Conservation (phyloP, 768 basidiomycete genomes). For the Mycena vulgaris region DNA sequence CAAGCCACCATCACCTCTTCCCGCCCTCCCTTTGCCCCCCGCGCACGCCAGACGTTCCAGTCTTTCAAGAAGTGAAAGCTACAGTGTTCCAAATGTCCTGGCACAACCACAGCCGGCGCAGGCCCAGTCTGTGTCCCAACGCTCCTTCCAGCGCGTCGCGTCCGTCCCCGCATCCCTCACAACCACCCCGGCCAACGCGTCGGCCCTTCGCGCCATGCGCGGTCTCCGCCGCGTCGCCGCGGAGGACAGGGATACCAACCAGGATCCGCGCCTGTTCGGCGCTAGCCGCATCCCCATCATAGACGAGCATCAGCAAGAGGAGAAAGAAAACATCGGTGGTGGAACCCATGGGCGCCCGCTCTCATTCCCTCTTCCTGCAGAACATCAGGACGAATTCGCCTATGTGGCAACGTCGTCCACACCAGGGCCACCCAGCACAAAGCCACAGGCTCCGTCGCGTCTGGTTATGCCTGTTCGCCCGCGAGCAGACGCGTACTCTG, state of each 20-base stretch:
- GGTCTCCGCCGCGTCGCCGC: slow-evolving; percentile 58
- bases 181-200: slow-evolving; percentile 49
- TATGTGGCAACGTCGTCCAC: slow-evolving; percentile 40
- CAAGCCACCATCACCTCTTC: slow-evolving; percentile 44
- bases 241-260: slow-evolving; percentile 55
- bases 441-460: slow-evolving; percentile 35
- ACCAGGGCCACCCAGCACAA: slow-evolving; percentile 30
- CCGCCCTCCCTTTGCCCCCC: slow-evolving; percentile 24
- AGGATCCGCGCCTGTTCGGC: slow-evolving; percentile 43
- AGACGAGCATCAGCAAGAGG: slow-evolving; percentile 53
- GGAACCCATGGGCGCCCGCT: slow-evolving; percentile 41
- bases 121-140: slow-evolving; percentile 47
- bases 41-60: slow-evolving; percentile 44
- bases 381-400: slow-evolving; percentile 50
- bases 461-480: slow-evolving; percentile 28
- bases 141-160: slow-evolving; percentile 77
- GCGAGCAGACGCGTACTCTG: slow-evolving; percentile 34
- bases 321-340: slow-evolving; percentile 64
- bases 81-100: slow-evolving; percentile 44
- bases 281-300: slow-evolving; percentile 36
- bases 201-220: slow-evolving; percentile 41
- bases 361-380: slow-evolving; percentile 43
- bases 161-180: slow-evolving; percentile 69
- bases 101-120: slow-evolving; percentile 39
- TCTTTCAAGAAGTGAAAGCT: slow-evolving; percentile 46